phyloP scores from a whole-genome alignment of 805 yeast genomes.

The Ascoidea rubescens region DNA sequence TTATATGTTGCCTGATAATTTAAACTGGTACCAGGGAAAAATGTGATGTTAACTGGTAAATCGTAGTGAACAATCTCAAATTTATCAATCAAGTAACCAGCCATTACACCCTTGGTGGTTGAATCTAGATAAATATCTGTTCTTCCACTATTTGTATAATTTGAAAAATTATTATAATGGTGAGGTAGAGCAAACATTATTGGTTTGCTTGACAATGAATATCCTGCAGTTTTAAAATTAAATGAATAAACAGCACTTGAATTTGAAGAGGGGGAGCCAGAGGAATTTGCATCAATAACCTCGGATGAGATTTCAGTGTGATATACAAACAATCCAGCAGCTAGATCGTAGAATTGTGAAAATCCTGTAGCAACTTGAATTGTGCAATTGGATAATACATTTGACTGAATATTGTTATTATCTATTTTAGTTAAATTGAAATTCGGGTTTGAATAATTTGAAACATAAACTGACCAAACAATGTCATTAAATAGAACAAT shows the following conservation, averaged over 20 bases:
- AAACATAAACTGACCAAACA: slow-evolving; percentile 57
- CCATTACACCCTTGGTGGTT: slow-evolving; percentile 33
- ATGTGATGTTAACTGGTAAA: slow-evolving; percentile 29
- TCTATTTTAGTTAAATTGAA: slow-evolving; percentile 18
- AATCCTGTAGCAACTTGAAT: slow-evolving; percentile 48
- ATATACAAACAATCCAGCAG: slow-evolving; percentile 50
- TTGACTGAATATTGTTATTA: slow-evolving; percentile 28
- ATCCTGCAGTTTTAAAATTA: slow-evolving; percentile 28
- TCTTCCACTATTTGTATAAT: slow-evolving; percentile 16
- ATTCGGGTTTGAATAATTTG: slow-evolving; percentile 14
- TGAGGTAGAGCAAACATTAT: slow-evolving; percentile 60
- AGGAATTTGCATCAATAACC: no score
- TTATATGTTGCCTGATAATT: slow-evolving; percentile 17
- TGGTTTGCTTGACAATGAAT: slow-evolving; percentile 26
- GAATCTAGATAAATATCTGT: slow-evolving; percentile 30
- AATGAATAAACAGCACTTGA: slow-evolving; percentile 27
- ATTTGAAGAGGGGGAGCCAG: slow-evolving; percentile 23
- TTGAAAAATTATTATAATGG: slow-evolving; percentile 33
- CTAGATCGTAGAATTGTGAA: slow-evolving; percentile 32
- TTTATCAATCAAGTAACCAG: slow-evolving; percentile 27
- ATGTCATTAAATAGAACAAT: slow-evolving; percentile 39
- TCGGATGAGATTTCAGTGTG: slow-evolving; percentile 23
- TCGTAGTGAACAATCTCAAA: slow-evolving; percentile 25
- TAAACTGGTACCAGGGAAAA: slow-evolving; percentile 24
- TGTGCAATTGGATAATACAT: slow-evolving; percentile 30